These are phyloP conservation scores for Lanmaoa pseudosensibilis DNA, from an alignment of 768 basidiomycete species.

Conservation along the genomic window DNA sequence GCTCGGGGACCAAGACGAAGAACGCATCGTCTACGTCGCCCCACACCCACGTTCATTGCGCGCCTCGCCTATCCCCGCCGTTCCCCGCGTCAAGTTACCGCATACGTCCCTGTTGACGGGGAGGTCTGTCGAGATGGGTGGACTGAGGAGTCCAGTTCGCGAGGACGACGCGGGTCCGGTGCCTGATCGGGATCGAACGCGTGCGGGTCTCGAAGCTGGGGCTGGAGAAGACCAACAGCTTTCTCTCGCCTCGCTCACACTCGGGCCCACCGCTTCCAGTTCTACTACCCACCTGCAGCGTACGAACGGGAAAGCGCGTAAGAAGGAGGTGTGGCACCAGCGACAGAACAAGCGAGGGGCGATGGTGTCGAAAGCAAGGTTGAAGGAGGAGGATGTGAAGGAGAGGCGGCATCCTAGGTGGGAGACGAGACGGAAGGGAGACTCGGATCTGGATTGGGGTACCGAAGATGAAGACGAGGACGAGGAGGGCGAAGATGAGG, in stretches of 20 bases:
- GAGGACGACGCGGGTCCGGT: slow-evolving; percentile 4
- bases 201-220: neutral
- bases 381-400: slow-evolving; percentile 36
- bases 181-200: neutral
- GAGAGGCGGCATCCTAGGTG: slow-evolving; percentile 40
- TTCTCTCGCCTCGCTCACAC: slow-evolving; percentile 31
- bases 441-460: slow-evolving; percentile 73
- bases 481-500: slow-evolving; percentile 18
- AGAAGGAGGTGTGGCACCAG: slow-evolving; percentile 8
- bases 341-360: slow-evolving; percentile 36
- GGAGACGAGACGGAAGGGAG: slow-evolving; percentile 55
- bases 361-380: slow-evolving; percentile 51
- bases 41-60: slow-evolving; percentile 56
- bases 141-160: slow-evolving; percentile 9
- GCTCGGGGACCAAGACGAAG: slow-evolving; percentile 33
- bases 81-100: slow-evolving; percentile 19
- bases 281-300: neutral
- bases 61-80: slow-evolving; percentile 13
- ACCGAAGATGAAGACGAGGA: slow-evolving; percentile 42
- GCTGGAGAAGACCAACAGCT: slow-evolving; percentile 10
- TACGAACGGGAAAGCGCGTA: slow-evolving; percentile 30
- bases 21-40: slow-evolving; percentile 75
- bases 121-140: neutral
- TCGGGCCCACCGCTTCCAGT: slow-evolving; percentile 8
- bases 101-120: slow-evolving; percentile 30